phyloP scores from a whole-genome alignment of 2,329 filamentous ascomycete species.

The Neophaeococcomyces mojaviensis region DNA sequence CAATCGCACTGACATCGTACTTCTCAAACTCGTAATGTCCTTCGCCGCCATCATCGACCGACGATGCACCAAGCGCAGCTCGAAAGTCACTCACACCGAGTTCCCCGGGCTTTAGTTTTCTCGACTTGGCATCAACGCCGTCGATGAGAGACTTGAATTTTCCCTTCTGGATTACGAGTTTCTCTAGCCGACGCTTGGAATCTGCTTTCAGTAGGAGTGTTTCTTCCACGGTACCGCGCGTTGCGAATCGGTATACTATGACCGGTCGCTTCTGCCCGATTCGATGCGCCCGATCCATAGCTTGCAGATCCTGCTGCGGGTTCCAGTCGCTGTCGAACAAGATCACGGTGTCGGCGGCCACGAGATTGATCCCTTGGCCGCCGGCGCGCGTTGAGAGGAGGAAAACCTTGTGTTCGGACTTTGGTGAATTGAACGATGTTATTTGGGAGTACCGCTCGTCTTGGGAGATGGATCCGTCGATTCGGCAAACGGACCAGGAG shows the following conservation, averaged over 20 bases:
- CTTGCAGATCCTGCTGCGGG: conserved; percentile 92
- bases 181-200: conserved; percentile 84
- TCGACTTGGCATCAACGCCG: conserved; percentile 42
- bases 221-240: conserved; percentile 87
- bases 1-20: conserved; percentile 41
- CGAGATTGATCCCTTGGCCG: conserved; percentile 91
- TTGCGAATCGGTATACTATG: conserved; percentile 87
- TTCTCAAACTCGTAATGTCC: conserved; percentile 53
- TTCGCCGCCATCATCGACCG: background rate
- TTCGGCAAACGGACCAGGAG: conserved; percentile 74
- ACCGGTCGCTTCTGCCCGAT: conserved; percentile 92
- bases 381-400: conserved; percentile 84
- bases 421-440: conserved; percentile 61
- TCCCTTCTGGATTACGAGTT: conserved; percentile 91
- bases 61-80: conserved; percentile 51
- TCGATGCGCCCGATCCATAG: conserved; percentile 88
- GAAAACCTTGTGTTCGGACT: conserved; percentile 62
- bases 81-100: conserved; percentile 55
- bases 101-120: conserved; percentile 30
- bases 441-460: conserved; percentile 63
- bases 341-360: conserved; percentile 84
- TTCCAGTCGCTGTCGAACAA: conserved; percentile 91
- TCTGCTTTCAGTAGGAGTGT: conserved; percentile 78
- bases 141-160: conserved; percentile 64
- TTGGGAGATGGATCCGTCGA: conserved; percentile 81